phyloP scores from a whole-genome alignment of 345 rosid species.

The Gossypium bickii region DNA sequence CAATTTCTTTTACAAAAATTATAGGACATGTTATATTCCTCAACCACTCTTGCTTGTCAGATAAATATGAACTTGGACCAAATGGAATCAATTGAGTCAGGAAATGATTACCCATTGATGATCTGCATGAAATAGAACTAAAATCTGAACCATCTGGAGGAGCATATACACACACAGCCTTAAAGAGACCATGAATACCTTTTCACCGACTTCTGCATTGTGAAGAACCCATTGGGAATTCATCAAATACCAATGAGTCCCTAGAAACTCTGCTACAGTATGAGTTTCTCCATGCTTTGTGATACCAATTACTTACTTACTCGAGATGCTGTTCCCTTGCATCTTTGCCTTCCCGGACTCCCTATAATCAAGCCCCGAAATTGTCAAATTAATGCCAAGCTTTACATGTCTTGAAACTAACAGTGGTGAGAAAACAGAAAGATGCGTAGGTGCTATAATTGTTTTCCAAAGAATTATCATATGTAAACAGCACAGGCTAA shows the following conservation, averaged over 20 bases:
- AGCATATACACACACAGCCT: constrained; percentile 56
- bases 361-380: constrained; percentile 30
- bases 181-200: constrained; percentile 81
- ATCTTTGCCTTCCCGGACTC: constrained; percentile 34
- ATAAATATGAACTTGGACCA: constrained; percentile 82
- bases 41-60: constrained; percentile 83
- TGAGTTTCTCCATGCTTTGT: constrained; percentile 50
- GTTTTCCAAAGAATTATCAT: constrained; percentile 2
- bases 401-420: not conserved
- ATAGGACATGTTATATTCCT: constrained; percentile 82
- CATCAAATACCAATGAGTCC: constrained; percentile 59
- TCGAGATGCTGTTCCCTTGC: constrained; percentile 20
- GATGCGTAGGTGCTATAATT: not conserved
- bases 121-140: constrained; percentile 58
- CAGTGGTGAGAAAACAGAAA: not conserved
- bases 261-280: constrained; percentile 54
- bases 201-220: constrained; percentile 29
- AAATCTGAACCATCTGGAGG: constrained; percentile 92
- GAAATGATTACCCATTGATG: constrained; percentile 45
- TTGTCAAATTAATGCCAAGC: not conserved
- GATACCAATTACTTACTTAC: constrained; percentile 63
- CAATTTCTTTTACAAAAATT: constrained; percentile 50
- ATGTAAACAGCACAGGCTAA: not conserved
- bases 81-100: constrained; percentile 54
- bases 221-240: constrained; percentile 64